These are phyloP conservation scores for Colletotrichum sp. DNA, from an alignment of 2,329 filamentous ascomycete species.

Conservation along the genomic window DNA sequence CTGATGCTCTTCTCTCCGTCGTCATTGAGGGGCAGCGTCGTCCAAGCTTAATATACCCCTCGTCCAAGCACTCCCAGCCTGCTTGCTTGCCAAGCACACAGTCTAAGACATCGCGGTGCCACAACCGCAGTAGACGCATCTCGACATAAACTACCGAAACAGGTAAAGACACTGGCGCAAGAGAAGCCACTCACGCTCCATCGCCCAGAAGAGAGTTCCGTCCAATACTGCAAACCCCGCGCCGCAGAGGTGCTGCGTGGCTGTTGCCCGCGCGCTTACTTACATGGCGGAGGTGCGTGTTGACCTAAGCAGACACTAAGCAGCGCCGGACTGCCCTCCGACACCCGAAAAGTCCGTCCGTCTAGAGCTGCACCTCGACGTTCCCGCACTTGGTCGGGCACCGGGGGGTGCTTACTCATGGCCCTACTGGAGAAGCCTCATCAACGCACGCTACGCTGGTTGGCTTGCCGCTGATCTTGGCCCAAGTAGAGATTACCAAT, in stretches of 20 bases:
- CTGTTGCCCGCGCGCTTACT: not conserved
- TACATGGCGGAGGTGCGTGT: not conserved
- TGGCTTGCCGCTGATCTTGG: not conserved
- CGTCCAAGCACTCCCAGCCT: not conserved
- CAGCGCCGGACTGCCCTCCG: not conserved
- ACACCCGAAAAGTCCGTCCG: not conserved
- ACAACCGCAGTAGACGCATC: not conserved
- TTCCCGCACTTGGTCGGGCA: not conserved
- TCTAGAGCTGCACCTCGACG: not conserved
- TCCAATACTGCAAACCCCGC: not conserved
- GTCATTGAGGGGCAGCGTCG: not conserved
- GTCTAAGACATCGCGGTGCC: not conserved
- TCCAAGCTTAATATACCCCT: not conserved
- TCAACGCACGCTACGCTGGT: not conserved
- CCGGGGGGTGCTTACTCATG: not conserved
- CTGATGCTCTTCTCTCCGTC: not conserved
- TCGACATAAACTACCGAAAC: not conserved
- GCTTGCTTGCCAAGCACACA: not conserved
- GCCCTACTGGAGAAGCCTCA: not conserved
- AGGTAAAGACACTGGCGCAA: not conserved
- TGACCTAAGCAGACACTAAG: not conserved
- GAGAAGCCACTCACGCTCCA: not conserved
- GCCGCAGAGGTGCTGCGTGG: not conserved
- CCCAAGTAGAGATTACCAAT: not conserved
- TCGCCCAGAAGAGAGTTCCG: not conserved